Evolutionary conservation across 2,329 filamentous ascomycete genomes (phyloP).

Genomic region (Fusarium torulosum): DNA sequence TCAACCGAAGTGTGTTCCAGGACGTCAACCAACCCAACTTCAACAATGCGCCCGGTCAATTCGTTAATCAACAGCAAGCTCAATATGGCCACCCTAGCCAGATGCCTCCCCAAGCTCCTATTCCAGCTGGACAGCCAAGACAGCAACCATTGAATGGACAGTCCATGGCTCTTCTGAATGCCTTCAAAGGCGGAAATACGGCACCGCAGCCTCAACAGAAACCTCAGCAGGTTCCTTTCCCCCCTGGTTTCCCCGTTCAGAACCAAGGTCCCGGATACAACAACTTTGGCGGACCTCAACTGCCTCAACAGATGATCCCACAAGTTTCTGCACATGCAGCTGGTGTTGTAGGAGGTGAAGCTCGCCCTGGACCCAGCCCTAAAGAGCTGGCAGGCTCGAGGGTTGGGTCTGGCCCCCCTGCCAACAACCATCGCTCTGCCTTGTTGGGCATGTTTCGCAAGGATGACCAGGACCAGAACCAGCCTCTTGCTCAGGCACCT

Average conservation of each 20-base stretch:
- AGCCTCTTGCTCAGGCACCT: constrained; percentile 16
- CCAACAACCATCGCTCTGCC: constrained; percentile 59
- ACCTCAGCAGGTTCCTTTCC: constrained; percentile 26
- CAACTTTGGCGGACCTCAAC: constrained; percentile 24
- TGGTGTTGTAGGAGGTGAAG: constrained; percentile 8
- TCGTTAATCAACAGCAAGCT: constrained; percentile 43
- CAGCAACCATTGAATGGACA: constrained; percentile 55
- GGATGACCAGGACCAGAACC: constrained; percentile 36
- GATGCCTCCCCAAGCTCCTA: constrained; percentile 29
- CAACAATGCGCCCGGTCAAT: constrained; percentile 17
- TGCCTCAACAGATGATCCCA: constrained; percentile 12
- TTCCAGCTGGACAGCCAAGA: constrained; percentile 28
- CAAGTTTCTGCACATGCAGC: constrained; percentile 23
- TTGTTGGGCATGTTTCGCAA: constrained; percentile 69
- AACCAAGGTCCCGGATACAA: constrained; percentile 30
- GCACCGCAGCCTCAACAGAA: constrained; percentile 42
- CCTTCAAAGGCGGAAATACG: constrained; percentile 55
- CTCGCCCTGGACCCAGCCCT: constrained; percentile 43
- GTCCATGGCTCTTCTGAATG: constrained; percentile 60
- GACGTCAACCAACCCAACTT: constrained; percentile 40
- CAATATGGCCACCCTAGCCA: constrained; percentile 43
- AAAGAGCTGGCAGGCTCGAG: constrained; percentile 49
- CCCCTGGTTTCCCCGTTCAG: constrained; percentile 19
- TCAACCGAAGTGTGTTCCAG: constrained; percentile 55
- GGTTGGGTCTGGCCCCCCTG: constrained; percentile 37